A percentile compares a stretch with the other conserved stretches of the same genome.
phyloP scores from a whole-genome alignment of 2,329 filamentous ascomycete genomes.

The Scedosporium boydii region DNA sequence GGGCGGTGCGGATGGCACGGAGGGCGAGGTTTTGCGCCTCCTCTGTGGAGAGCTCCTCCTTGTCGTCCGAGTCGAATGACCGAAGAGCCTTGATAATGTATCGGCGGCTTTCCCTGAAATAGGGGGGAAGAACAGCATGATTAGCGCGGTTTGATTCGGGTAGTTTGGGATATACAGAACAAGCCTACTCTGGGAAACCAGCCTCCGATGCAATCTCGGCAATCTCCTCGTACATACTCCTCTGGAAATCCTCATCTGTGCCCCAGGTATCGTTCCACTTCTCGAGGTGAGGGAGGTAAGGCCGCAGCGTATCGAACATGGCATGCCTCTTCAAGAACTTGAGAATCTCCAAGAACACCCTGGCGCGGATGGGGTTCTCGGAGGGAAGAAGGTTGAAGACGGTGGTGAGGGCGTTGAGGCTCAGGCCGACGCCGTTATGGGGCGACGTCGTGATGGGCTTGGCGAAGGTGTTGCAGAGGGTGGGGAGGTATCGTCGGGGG shows the following conservation, averaged over 20 bases:
- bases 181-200: conserved; percentile 62
- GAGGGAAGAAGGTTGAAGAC: conserved; percentile 88
- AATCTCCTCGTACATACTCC: conserved; percentile 75
- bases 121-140: conserved; percentile 3
- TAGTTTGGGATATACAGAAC: background rate
- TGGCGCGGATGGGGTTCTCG: conserved; percentile 71
- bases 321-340: conserved; percentile 66
- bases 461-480: conserved; percentile 80
- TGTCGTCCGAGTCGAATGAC: conserved; percentile 47
- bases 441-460: conserved; percentile 81
- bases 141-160: background rate
- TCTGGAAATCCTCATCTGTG: conserved; percentile 69
- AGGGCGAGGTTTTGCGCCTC: conserved; percentile 52
- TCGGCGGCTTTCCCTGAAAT: conserved; percentile 49
- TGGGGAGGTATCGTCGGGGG: conserved; percentile 74
- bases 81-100: conserved; percentile 55
- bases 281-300: conserved; percentile 75
- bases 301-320: conserved; percentile 75
- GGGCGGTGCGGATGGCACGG: conserved; percentile 43
- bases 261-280: conserved; percentile 79
- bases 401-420: conserved; percentile 83
- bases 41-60: conserved; percentile 46
- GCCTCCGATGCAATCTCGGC: conserved; percentile 71
- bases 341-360: conserved; percentile 83
- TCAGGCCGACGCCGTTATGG: conserved; percentile 73